phyloP scores from a whole-genome alignment of 2,329 filamentous ascomycete species.

The Aspergillus sclerotialis region DNA sequence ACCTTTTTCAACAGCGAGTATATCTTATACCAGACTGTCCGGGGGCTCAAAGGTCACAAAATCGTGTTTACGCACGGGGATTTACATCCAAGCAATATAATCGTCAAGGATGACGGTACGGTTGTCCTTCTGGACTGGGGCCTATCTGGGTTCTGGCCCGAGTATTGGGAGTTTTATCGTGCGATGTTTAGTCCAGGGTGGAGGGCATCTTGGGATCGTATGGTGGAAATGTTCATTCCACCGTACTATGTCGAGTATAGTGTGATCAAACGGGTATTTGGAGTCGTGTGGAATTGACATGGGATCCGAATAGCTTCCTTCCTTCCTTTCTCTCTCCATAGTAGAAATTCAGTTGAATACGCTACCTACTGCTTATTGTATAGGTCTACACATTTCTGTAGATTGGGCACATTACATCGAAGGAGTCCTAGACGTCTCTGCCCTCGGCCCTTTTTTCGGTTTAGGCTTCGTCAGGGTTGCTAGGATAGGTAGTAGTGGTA shows the following conservation, averaged over 20 bases:
- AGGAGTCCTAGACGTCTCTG: too few relatives aligned
- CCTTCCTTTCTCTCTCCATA: too few relatives aligned
- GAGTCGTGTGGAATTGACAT: slow-evolving; percentile 4
- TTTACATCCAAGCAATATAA: slow-evolving; percentile 18
- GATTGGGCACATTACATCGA: too few relatives aligned
- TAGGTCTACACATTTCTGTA: too few relatives aligned
- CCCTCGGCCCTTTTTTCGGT: too few relatives aligned
- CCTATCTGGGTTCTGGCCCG: slow-evolving; percentile 18
- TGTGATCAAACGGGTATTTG: slow-evolving; percentile 8
- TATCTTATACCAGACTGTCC: slow-evolving; percentile 10
- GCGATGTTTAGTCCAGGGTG: slow-evolving; percentile 6
- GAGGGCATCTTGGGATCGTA: slow-evolving; percentile 10
- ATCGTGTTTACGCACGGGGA: slow-evolving; percentile 20
- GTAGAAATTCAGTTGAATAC: too few relatives aligned
- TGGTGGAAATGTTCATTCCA: slow-evolving; percentile 15
- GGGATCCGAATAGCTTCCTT: too few relatives aligned
- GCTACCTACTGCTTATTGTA: too few relatives aligned
- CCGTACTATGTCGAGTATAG: slow-evolving; percentile 13
- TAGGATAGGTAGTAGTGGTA: too few relatives aligned
- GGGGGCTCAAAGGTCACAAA: slow-evolving; percentile 9
- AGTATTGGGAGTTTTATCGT: slow-evolving; percentile 18
- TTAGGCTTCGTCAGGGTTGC: too few relatives aligned
- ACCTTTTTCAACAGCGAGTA: slow-evolving; percentile 9
- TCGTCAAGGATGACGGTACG: slow-evolving; percentile 14
- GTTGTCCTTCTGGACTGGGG: slow-evolving; percentile 21